Evolutionary conservation across 106 monocot genomes (phyloP).

Genomic region (Hemerocallis citrina): DNA sequence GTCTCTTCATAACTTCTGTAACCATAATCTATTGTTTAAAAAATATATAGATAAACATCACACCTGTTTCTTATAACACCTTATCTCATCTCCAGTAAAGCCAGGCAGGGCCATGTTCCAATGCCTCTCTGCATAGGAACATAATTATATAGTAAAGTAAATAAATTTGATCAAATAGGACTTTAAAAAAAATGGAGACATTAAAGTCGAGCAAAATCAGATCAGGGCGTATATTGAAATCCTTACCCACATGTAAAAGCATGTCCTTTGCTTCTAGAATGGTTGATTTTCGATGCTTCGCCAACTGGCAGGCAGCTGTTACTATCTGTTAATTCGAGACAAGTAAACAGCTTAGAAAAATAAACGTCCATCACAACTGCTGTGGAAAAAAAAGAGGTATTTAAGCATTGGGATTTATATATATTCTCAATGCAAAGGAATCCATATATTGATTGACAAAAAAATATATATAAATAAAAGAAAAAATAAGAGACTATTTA

Average conservation of each 20-base stretch:
- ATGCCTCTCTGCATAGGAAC: constrained; percentile 56
- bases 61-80: constrained; percentile 76
- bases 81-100: constrained; percentile 89
- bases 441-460: no score
- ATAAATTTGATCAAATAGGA: not conserved
- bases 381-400: no score
- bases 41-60: not conserved
- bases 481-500: no score
- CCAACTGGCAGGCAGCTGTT: constrained; percentile 70
- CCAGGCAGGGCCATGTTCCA: constrained; percentile 90
- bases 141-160: no score
- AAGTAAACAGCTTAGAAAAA: no score
- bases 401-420: no score
- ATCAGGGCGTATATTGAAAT: not conserved
- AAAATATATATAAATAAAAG: no score
- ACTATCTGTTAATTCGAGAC: constrained; percentile 30
- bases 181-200: no score
- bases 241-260: constrained; percentile 74
- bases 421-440: no score
- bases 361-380: no score
- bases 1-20: not conserved
- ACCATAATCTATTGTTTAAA: not conserved
- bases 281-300: constrained; percentile 79
- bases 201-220: not conserved
- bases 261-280: constrained; percentile 81